Evolutionary conservation across 352 stramenopile genomes (phyloP), one percentile per base, ranked within the genome.

Genomic region (Phytophthora boehmeriae): DNA sequence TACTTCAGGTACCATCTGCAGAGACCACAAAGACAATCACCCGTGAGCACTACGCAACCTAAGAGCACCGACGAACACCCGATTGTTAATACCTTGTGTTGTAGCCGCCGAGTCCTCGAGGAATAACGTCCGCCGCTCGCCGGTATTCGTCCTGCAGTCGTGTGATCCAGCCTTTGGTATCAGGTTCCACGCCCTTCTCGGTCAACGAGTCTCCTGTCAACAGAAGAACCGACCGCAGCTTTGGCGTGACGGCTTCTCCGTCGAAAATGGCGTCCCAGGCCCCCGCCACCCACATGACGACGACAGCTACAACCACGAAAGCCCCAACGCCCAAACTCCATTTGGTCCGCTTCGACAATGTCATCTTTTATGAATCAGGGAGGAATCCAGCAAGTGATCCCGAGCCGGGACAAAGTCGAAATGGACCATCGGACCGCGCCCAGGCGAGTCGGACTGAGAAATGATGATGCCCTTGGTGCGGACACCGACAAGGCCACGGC

Each of bases 131-230:
- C 2, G 65, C 58, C 5, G 71, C 77, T 28, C 76, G 81, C 23
- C 72, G 56, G 46, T 74, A 83, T 28, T 74, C 50, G 23, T 76
- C 57, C 44, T 75, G 65, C 34, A 90, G 55, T 20, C 74, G 62
- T 1, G 43, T 47, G 27, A 60, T 44, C 68, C 75, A 90, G 13
- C 81, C 80, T 22, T 70, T 69, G n/a, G 60, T 53, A 8, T 73
- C 58, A 16, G 57, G 59, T 22, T 78, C 66, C 17, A 61, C 64
- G 13, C 67, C 76, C 30, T 66, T 63, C 53, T 89, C 56, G 27
- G 80, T 89, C 32, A 87, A 69, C 13, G 81, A 90, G 62, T 89
- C 81, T 5, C 80, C 80, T 14, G 74, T 48, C 13, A 86, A 63
- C 6, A 85, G 22, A 17, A 85, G 28, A 11, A 56, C 46, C n/a